Evolutionary conservation across 2,329 filamentous ascomycete genomes (phyloP).

Genomic region (Alternaria tenuissima): DNA sequence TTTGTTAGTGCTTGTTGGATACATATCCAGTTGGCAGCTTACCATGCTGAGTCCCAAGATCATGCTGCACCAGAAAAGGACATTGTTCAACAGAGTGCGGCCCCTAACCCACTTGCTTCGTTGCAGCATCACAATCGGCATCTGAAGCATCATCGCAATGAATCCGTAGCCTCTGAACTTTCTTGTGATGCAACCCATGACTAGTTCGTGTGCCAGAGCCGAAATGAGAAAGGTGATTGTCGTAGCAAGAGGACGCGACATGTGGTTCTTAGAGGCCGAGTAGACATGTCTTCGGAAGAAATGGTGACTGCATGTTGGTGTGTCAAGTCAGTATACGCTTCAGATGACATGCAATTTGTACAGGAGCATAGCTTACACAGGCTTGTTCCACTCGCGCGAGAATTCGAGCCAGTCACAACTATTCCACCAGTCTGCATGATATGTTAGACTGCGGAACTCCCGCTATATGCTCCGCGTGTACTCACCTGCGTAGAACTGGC

Average conservation of each 20-base stretch:
- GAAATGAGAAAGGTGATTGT: constrained; percentile 91
- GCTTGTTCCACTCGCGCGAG: constrained; percentile 61
- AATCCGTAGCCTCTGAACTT: constrained; percentile 96
- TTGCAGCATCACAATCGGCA: constrained; percentile 94
- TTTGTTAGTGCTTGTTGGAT: not conserved
- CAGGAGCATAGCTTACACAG: not conserved
- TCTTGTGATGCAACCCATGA: constrained; percentile 98
- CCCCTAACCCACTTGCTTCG: constrained; percentile 78
- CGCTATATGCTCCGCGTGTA: constrained; percentile 41
- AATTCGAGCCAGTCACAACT: constrained; percentile 93
- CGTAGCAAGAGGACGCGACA: constrained; percentile 80
- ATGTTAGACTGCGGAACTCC: constrained; percentile 51
- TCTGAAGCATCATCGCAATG: constrained; percentile 92
- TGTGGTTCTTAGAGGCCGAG: constrained; percentile 76
- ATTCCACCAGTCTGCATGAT: constrained; percentile 70
- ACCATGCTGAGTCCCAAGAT: constrained; percentile 84
- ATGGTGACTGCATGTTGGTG: constrained; percentile 67
- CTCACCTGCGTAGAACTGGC: constrained; percentile 17
- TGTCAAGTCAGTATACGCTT: constrained; percentile 74
- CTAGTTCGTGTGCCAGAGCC: constrained; percentile 88
- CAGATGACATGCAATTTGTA: constrained; percentile 75
- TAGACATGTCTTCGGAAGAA: constrained; percentile 97
- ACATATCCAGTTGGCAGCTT: constrained; percentile 43
- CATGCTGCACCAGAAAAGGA: constrained; percentile 91
- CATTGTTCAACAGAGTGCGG: constrained; percentile 75